These are phyloP conservation scores for Saksenaea oblongispora DNA, from an alignment of 371 early-diverging fungal genomes.

Conservation along the genomic window DNA sequence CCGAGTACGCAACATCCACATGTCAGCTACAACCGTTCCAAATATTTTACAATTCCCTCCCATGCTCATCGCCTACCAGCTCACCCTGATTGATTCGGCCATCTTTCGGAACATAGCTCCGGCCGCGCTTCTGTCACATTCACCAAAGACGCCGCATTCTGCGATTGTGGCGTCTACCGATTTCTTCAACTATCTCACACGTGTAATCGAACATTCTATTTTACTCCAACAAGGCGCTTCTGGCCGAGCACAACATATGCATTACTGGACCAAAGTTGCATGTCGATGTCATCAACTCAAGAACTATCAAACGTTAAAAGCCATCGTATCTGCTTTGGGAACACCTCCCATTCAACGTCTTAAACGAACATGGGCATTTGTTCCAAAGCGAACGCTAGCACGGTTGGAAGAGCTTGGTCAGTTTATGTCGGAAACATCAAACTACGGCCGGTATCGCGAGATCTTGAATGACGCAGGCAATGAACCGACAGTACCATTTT, in stretches of 20 bases:
- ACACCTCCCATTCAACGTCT: constrained; percentile 78
- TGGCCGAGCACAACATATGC: constrained; percentile 63
- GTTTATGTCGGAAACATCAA: constrained; percentile 70
- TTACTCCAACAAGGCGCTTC: constrained; percentile 62
- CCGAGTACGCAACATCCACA: constrained; percentile 45
- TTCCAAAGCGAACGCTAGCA: constrained; percentile 65
- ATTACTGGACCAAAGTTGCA: constrained; percentile 78
- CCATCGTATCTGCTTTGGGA: constrained; percentile 68
- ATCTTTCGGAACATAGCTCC: constrained; percentile 70
- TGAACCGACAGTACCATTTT: constrained; percentile 73
- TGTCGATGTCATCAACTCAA: constrained; percentile 58
- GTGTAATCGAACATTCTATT: constrained; percentile 73
- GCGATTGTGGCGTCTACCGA: constrained; percentile 73
- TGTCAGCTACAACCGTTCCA: constrained; percentile 52
- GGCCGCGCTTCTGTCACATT: constrained; percentile 60
- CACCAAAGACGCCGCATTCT: constrained; percentile 65
- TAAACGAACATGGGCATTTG: constrained; percentile 73
- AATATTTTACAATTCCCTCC: constrained; percentile 69
- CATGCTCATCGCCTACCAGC: constrained; percentile 69
- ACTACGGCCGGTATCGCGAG: constrained; percentile 71
- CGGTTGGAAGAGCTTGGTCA: constrained; percentile 54
- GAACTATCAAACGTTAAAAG: constrained; percentile 77
- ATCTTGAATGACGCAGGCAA: constrained; percentile 28
- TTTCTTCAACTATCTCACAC: constrained; percentile 81
- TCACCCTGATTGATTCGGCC: constrained; percentile 72